Evolutionary conservation across 495 filamentous ascomycete species (phyloP).

Genomic region (Lasiosphaeria ovina): DNA sequence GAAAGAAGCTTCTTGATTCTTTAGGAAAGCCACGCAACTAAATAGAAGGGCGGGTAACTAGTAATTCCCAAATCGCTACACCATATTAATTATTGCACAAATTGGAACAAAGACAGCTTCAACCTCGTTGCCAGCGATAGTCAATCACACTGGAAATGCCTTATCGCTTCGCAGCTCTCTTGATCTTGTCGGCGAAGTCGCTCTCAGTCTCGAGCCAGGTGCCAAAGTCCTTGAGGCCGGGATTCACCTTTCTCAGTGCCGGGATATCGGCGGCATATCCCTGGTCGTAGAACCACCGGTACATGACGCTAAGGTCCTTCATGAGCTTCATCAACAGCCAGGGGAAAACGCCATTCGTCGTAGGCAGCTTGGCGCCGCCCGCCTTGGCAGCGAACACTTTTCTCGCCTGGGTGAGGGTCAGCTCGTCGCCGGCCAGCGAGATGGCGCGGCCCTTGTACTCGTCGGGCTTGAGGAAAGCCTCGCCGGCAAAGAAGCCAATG

Average conservation of each 20-base stretch:
- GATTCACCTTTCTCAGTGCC: slow-evolving; percentile 48
- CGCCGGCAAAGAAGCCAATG: slow-evolving; percentile 58
- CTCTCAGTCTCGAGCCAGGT: slow-evolving; percentile 58
- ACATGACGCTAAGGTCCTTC: slow-evolving; percentile 56
- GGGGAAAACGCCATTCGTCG: slow-evolving; percentile 39
- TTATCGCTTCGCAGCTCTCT: background rate
- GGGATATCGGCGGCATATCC: slow-evolving; percentile 55
- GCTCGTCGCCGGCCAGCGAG: slow-evolving; percentile 59
- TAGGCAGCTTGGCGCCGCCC: slow-evolving; percentile 46
- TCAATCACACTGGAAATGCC: too few relatives aligned
- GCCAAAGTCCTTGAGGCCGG: slow-evolving; percentile 53
- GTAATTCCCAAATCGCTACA: too few relatives aligned
- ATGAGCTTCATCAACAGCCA: slow-evolving; percentile 39
- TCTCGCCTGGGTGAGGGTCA: slow-evolving; percentile 49
- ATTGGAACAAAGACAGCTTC: too few relatives aligned
- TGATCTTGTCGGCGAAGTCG: slow-evolving; percentile 26
- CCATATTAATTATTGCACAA: too few relatives aligned
- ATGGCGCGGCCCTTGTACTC: slow-evolving; percentile 46
- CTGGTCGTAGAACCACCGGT: slow-evolving; percentile 57
- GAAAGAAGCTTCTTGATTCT: too few relatives aligned
- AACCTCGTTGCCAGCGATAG: too few relatives aligned
- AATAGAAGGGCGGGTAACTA: too few relatives aligned
- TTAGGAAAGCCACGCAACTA: too few relatives aligned
- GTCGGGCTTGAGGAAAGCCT: slow-evolving; percentile 46
- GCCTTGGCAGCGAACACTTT: slow-evolving; percentile 51